Percentiles rank a stretch among this genome's conserved stretches.
Conservation (phyloP, 768 basidiomycete species). For the Psilocybe azurescens region DNA sequence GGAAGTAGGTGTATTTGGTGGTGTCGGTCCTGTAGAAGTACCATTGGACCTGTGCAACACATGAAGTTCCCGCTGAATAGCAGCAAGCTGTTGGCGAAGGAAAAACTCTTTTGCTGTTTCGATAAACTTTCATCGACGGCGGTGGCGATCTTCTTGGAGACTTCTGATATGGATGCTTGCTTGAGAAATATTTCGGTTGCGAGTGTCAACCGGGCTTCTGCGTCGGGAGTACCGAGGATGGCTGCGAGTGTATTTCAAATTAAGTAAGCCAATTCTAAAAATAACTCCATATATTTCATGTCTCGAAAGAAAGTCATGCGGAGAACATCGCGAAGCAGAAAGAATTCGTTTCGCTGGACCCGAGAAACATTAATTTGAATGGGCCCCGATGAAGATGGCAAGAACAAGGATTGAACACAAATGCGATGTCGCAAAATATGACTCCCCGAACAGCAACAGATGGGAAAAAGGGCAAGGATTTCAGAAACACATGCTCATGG, state of each 20-base stretch:
- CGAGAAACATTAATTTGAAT: neutral
- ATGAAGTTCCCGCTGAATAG: constrained; percentile 78
- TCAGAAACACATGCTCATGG: constrained; percentile 13
- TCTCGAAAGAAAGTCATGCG: neutral
- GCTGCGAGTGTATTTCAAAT: constrained; percentile 40
- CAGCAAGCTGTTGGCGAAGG: constrained; percentile 81
- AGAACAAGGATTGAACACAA: no score
- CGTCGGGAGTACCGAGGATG: constrained; percentile 62
- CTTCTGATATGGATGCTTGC: constrained; percentile 78
- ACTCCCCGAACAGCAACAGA: neutral
- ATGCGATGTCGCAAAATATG: no score
- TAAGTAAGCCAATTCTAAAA: constrained; percentile 6
- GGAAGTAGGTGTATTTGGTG: constrained; percentile 18
- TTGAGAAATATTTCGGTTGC: constrained; percentile 77
- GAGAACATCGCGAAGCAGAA: neutral
- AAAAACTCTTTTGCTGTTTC: constrained; percentile 90
- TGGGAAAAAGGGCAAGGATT: neutral
- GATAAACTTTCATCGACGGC: constrained; percentile 86
- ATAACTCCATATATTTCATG: neutral
- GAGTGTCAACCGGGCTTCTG: constrained; percentile 65
- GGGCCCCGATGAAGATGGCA: no score
- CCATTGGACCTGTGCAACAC: constrained; percentile 46
- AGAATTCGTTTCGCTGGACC: neutral
- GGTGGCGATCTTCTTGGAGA: constrained; percentile 79
- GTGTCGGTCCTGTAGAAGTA: constrained; percentile 5